A percentile compares a stretch with the other conserved stretches of the same genome.
These are phyloP conservation scores for Ceratocystis ficicola DNA, from an alignment of 2,329 filamentous ascomycete genomes.

Conservation along the genomic window DNA sequence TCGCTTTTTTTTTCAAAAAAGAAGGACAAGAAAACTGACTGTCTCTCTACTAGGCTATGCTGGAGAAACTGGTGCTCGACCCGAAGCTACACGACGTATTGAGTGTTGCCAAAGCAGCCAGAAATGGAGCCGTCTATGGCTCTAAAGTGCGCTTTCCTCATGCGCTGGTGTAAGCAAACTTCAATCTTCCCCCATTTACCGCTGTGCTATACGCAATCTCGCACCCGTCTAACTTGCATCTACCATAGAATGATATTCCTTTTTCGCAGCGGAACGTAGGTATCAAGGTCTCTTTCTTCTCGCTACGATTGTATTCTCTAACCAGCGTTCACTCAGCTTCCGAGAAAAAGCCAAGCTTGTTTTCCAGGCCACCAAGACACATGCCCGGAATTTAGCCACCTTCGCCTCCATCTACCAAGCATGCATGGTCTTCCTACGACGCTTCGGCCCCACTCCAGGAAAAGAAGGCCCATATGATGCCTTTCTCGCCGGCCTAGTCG, in stretches of 20 bases:
- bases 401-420: constrained; percentile 89
- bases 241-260: constrained; percentile 74
- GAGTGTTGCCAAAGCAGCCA: constrained; percentile 77
- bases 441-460: constrained; percentile 44
- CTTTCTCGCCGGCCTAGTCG: constrained; percentile 75
- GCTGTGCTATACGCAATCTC: background rate
- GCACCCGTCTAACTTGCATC: constrained; percentile 10
- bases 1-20: background rate
- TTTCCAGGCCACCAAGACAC: constrained; percentile 73
- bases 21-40: background rate
- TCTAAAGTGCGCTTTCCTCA: constrained; percentile 97
- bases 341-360: constrained; percentile 68
- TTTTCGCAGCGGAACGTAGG: constrained; percentile 79
- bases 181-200: constrained; percentile 23
- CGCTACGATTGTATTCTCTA: background rate
- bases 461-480: constrained; percentile 65
- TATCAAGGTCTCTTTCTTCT: constrained; percentile 24
- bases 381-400: constrained; percentile 80
- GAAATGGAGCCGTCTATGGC: constrained; percentile 95
- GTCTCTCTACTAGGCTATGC: constrained; percentile 41
- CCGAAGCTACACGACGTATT: constrained; percentile 76
- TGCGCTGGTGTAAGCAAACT: constrained; percentile 61
- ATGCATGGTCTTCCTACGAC: constrained; percentile 61
- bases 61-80: constrained; percentile 69
- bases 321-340: constrained; percentile 34